A percentile compares a stretch with the other conserved stretches of the same genome.
Evolutionary conservation across 805 yeast genomes (phyloP).

Genomic region (Priceomyces carsonii): DNA sequence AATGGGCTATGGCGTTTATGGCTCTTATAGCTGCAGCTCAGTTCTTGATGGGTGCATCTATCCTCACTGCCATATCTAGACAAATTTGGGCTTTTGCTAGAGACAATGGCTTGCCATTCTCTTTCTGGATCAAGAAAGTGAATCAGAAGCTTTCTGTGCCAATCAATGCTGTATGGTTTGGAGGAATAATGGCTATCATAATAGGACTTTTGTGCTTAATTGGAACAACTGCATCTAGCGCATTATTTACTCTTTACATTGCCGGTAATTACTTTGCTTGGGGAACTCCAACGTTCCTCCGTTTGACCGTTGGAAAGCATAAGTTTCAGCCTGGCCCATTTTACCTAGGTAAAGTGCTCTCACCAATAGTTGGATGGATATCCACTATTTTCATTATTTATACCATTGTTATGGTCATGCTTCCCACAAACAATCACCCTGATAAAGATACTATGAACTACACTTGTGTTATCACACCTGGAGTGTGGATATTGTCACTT

Average conservation of each 20-base stretch:
- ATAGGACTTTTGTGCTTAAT: slow-evolving; percentile 41
- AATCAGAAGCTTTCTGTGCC: slow-evolving; percentile 26
- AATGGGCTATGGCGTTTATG: slow-evolving; percentile 32
- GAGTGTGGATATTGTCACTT: slow-evolving; percentile 30
- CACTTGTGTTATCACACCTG: slow-evolving; percentile 30
- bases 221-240: slow-evolving; percentile 44
- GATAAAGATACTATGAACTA: slow-evolving; percentile 38
- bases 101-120: slow-evolving; percentile 31
- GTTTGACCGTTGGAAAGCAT: slow-evolving; percentile 47
- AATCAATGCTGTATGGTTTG: slow-evolving; percentile 29
- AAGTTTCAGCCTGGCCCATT: slow-evolving; percentile 64
- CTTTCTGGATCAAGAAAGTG: slow-evolving; percentile 24
- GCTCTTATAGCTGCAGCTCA: slow-evolving; percentile 28
- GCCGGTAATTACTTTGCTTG: slow-evolving; percentile 44
- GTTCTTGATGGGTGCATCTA: slow-evolving; percentile 33
- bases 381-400: slow-evolving; percentile 33
- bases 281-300: slow-evolving; percentile 55
- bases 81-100: slow-evolving; percentile 34
- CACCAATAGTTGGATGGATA: slow-evolving; percentile 45
- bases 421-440: slow-evolving; percentile 49
- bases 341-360: slow-evolving; percentile 51
- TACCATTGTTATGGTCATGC: slow-evolving; percentile 36
- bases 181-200: slow-evolving; percentile 33
- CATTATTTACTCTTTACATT: slow-evolving; percentile 43
- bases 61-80: slow-evolving; percentile 26